phyloP scores from a whole-genome alignment of 306 rosid species.

The Corylus heterophylla region DNA sequence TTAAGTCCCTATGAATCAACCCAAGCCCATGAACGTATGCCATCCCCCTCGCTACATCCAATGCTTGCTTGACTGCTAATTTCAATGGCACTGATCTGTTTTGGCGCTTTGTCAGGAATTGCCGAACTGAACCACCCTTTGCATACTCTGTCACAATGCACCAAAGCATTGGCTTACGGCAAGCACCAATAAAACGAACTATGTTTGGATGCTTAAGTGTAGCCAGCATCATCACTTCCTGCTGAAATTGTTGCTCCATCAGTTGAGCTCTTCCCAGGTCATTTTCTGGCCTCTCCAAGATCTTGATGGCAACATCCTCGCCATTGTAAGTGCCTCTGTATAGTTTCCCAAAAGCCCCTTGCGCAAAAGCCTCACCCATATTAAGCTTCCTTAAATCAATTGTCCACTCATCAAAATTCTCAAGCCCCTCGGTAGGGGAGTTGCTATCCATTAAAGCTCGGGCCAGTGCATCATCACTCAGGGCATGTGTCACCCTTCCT shows the following conservation, averaged over 20 bases:
- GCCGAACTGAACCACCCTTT: conserved; percentile 86
- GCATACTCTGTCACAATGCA: conserved; percentile 11
- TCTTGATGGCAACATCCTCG: conserved; percentile 4
- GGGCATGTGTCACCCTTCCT: conserved; percentile 85
- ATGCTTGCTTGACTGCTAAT: conserved; percentile 20
- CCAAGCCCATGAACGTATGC: conserved; percentile 19
- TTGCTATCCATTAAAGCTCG: conserved; percentile 78
- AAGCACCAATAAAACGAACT: conserved; percentile 45
- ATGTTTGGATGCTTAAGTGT: conserved; percentile 90
- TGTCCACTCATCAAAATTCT: conserved; percentile 32
- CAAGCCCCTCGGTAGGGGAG: conserved; percentile 80
- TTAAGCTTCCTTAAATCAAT: conserved; percentile 16
- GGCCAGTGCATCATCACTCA: conserved; percentile 94
- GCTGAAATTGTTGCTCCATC: conserved; percentile 97
- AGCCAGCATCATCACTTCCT: conserved; percentile 97
- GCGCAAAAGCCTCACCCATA: conserved; percentile 17
- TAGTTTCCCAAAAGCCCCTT: conserved; percentile 13
- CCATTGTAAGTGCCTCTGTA: conserved; percentile 14
- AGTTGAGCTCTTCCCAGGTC: conserved; percentile 79
- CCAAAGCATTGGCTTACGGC: conserved; percentile 11
- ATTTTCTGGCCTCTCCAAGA: conserved; percentile 92
- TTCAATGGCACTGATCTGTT: conserved; percentile 11
- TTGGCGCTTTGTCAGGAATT: conserved; percentile 14
- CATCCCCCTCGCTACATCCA: conserved; percentile 21
- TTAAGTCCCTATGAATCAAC: conserved; percentile 27